phyloP scores from a whole-genome alignment of 1,284 basidiomycete genomes.

The Pseudozyma sp. region DNA sequence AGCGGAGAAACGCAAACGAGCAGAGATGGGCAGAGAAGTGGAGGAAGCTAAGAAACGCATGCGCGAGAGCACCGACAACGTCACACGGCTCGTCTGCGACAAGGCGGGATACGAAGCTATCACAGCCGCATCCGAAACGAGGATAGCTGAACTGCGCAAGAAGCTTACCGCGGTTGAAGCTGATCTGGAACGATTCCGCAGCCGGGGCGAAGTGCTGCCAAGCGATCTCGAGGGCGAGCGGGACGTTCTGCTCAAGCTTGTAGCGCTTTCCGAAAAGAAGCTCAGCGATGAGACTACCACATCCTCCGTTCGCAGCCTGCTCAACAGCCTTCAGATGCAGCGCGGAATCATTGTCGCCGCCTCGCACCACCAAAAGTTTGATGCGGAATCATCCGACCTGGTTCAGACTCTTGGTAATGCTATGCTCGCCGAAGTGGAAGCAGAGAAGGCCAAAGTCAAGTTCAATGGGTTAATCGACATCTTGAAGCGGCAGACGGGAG shows the following conservation, averaged over 20 bases:
- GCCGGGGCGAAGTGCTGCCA: constrained; percentile 47
- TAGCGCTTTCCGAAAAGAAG: constrained; percentile 78
- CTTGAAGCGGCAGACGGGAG: constrained; percentile 77
- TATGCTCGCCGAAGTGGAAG: constrained; percentile 80
- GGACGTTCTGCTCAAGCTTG: constrained; percentile 77
- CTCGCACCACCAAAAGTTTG: constrained; percentile 81
- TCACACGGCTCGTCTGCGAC: constrained; percentile 67
- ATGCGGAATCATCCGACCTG: constrained; percentile 78
- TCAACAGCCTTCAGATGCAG: constrained; percentile 82
- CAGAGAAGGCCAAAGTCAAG: constrained; percentile 77
- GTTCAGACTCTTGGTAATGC: constrained; percentile 79
- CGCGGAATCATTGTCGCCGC: constrained; percentile 83
- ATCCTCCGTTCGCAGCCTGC: constrained; percentile 76
- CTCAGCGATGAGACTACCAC: constrained; percentile 76
- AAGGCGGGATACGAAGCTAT: constrained; percentile 78
- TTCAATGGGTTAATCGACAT: constrained; percentile 77
- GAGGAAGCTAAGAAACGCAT: constrained; percentile 76
- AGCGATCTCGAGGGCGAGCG: constrained; percentile 78
- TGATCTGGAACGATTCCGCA: constrained; percentile 25
- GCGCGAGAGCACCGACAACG: constrained; percentile 74
- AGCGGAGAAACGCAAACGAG: constrained; percentile 75
- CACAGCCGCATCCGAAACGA: constrained; percentile 80
- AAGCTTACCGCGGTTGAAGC: constrained; percentile 78
- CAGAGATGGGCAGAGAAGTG: constrained; percentile 74
- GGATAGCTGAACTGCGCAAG: constrained; percentile 76